These are phyloP conservation scores for Yamadazyma oceani DNA, from an alignment of 1,139 yeast genomes.

Conservation along the genomic window DNA sequence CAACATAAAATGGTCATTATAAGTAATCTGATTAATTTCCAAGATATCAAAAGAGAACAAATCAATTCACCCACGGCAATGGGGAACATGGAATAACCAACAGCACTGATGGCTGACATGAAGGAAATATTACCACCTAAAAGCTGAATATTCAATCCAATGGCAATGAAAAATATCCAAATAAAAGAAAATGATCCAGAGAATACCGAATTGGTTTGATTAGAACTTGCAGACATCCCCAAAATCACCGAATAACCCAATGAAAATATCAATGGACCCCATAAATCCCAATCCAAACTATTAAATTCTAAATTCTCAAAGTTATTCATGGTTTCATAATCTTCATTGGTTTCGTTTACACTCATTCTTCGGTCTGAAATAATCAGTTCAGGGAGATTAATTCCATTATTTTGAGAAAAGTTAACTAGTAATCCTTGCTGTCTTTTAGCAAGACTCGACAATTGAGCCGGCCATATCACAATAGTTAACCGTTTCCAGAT, in stretches of 20 bases:
- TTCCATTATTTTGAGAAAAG: constrained; percentile 47
- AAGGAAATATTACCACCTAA: constrained; percentile 70
- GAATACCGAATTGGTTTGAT: constrained; percentile 49
- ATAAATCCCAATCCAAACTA: constrained; percentile 76
- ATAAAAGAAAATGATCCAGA: constrained; percentile 46
- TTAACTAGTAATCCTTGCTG: constrained; percentile 46
- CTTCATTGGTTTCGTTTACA: constrained; percentile 31
- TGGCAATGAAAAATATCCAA: constrained; percentile 58
- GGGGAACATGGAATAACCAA: constrained; percentile 83
- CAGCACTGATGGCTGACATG: constrained; percentile 76
- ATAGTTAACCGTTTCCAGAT: constrained; percentile 65
- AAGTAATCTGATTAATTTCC: constrained; percentile 56
- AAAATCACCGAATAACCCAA: constrained; percentile 59
- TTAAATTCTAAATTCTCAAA: constrained; percentile 22
- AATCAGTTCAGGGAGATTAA: constrained; percentile 42
- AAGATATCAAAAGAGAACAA: constrained; percentile 53
- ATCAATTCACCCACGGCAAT: constrained; percentile 62
- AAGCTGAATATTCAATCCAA: constrained; percentile 71
- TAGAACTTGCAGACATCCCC: constrained; percentile 42
- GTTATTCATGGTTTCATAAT: constrained; percentile 21
- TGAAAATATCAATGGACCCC: constrained; percentile 86
- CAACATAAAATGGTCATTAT: constrained; percentile 52
- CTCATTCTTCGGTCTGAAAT: constrained; percentile 29
- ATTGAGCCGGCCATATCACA: constrained; percentile 70
- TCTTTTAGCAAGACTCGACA: constrained; percentile 40